Percentiles rank a stretch among this genome's conserved stretches.
Conservation (phyloP, 805 yeast species). For the Ogataea siamensis region DNA sequence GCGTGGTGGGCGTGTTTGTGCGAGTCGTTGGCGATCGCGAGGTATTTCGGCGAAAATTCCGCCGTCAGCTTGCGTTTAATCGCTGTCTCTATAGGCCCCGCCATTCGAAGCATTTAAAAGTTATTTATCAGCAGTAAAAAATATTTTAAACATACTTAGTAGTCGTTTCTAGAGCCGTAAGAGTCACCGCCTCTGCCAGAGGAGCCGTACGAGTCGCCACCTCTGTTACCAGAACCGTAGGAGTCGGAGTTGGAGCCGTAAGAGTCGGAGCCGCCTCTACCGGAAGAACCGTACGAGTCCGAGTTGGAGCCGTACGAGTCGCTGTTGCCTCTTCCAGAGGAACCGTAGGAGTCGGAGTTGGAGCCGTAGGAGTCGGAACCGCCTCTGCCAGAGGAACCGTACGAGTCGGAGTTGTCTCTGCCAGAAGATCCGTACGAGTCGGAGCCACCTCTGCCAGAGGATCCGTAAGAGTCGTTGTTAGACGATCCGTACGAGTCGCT, state of each 20-base stretch:
- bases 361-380: constrained; percentile 30
- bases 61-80: constrained; percentile 47
- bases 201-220: constrained; percentile 21
- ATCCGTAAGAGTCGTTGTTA: background rate
- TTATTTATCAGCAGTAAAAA: background rate
- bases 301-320: constrained; percentile 12
- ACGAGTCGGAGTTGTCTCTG: constrained; percentile 35
- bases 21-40: constrained; percentile 73
- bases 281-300: constrained; percentile 27
- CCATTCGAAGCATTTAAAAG: constrained; percentile 12
- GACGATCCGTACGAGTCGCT: constrained; percentile 28
- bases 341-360: constrained; percentile 25
- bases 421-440: constrained; percentile 30
- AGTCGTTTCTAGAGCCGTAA: constrained; percentile 24
- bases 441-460: constrained; percentile 26
- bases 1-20: constrained; percentile 86
- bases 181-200: constrained; percentile 23
- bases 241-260: constrained; percentile 8
- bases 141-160: constrained; percentile 6
- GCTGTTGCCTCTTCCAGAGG: constrained; percentile 33
- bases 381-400: constrained; percentile 27
- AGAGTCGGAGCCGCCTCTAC: constrained; percentile 12
- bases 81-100: constrained; percentile 38
- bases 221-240: constrained; percentile 2
- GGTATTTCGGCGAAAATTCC: constrained; percentile 41